Evolutionary conservation across 2,329 filamentous ascomycete species (phyloP), one percentile per base, ranked within the genome.

Genomic region (Penicillium sp.): DNA sequence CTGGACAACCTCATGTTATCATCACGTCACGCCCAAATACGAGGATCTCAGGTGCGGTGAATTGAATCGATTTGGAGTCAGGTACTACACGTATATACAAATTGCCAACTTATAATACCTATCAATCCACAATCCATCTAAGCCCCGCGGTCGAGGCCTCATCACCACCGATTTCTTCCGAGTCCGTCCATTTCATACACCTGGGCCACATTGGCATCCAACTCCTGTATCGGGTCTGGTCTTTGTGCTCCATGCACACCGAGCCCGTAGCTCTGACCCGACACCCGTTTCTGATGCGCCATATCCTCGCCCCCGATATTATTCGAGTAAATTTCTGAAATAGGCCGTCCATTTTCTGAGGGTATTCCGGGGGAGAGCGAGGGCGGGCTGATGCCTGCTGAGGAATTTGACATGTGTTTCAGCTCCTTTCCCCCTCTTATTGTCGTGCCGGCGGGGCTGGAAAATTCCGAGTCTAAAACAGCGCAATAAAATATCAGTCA

Each of bases 101-200:
- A 43, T 43, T 43, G 40, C 21, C 27, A 43, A 43, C 21, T 24
- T 21, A 22, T 13, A 27, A 27, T 43, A 5, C 13, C 18, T 43
- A 24, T 27, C 40, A 16, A 43, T 43, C 10, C 18, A 43, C 47
- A 49, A 36, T 22, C 38, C 21, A 34, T 21, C 18, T n/a, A 49
- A 49, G 4, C 46, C 32, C 34, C 46, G 42, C 27, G 39, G 39
- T 34, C 47, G 39, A 49, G 47, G 39, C 44, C 44, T 52, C 38
- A 47, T 31, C 14, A 47, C 50, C 16, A 16, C 36, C 50, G 34
- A 52, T 52, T 47, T 52, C 22, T 24, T 49, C 47, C 47, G 38
- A 43, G 39, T 47, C 54, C 54, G 31, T 59, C 57, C 45, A 59
- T 24, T 27, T 59, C 54, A 51, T 59, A 44, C 16, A 57, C 51